Conservation (phyloP, 768 basidiomycete genomes). For the Termitomyces sp. region DNA sequence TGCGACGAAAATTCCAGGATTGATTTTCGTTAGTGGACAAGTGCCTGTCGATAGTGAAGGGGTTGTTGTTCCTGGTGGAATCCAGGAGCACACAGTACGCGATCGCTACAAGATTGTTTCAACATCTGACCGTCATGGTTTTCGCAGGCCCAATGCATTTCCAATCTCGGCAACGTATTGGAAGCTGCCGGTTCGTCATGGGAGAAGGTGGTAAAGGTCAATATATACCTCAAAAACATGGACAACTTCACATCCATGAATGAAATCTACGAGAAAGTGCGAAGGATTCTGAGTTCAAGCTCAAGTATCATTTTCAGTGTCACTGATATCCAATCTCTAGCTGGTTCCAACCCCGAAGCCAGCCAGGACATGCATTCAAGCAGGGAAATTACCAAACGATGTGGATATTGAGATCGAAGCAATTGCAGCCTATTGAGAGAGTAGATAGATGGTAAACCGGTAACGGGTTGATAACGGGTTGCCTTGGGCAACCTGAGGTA, state of each 20-base stretch:
- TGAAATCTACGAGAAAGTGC: conserved; percentile 53
- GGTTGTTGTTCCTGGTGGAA: conserved; percentile 51
- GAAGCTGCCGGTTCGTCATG: conserved; percentile 55
- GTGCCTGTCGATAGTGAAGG: conserved; percentile 50
- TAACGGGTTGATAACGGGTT: not conserved
- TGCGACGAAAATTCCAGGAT: conserved; percentile 54
- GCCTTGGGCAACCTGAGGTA: no score
- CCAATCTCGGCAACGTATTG: conserved; percentile 53
- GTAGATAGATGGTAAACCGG: conserved; percentile 5
- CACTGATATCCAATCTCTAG: conserved; percentile 21
- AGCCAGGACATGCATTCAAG: conserved; percentile 75
- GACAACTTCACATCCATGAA: conserved; percentile 56
- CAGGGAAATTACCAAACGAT: conserved; percentile 63
- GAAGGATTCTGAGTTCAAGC: not conserved
- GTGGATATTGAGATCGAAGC: conserved; percentile 76
- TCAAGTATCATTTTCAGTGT: not conserved
- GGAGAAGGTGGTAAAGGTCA: conserved; percentile 57
- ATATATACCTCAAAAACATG: conserved; percentile 64
- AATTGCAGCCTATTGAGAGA: conserved; percentile 45
- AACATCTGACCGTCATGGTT: not conserved
- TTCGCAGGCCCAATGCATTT: conserved; percentile 52
- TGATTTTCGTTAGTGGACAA: conserved; percentile 64
- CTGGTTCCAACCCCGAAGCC: conserved; percentile 57
- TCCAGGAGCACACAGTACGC: conserved; percentile 59
- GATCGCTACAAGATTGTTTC: not conserved